phyloP scores from a whole-genome alignment of 768 basidiomycete genomes.

The Suillus sp. region DNA sequence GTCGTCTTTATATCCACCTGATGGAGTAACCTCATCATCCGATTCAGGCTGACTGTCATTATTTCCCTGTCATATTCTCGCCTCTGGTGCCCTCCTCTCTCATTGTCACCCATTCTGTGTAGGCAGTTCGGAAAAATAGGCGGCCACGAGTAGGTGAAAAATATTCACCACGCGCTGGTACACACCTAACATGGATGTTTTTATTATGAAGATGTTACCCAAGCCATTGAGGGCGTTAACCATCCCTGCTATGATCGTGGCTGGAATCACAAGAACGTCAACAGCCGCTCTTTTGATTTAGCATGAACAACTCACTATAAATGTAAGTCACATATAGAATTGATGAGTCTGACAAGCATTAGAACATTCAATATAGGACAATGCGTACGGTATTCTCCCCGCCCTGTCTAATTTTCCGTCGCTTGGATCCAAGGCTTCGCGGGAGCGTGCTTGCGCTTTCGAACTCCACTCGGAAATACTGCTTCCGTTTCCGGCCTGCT shows the following conservation, averaged over 20 bases:
- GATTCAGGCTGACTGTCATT: neutral
- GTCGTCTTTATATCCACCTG: neutral
- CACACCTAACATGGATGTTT: neutral
- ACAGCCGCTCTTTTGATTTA: neutral
- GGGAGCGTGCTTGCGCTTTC: neutral
- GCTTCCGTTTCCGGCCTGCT: too few species aligned
- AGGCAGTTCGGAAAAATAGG: neutral
- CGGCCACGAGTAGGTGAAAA: accelerated
- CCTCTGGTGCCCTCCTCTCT: too few species aligned
- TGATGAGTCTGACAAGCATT: neutral
- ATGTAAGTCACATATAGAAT: neutral
- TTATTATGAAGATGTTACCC: neutral
- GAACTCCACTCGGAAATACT: neutral
- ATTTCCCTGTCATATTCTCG: neutral
- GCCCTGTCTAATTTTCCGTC: neutral
- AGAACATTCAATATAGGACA: neutral
- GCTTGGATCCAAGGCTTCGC: neutral
- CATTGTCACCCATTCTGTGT: neutral
- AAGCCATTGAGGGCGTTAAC: neutral
- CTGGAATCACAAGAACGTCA: neutral
- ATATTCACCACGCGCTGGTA: neutral
- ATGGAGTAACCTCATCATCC: neutral
- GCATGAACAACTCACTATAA: neutral
- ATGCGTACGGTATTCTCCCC: neutral
- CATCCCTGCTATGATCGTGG: too few species aligned